These are phyloP conservation scores for Naegleria fowleri DNA, from an alignment of 208 protist species.

Conservation along the genomic window DNA sequence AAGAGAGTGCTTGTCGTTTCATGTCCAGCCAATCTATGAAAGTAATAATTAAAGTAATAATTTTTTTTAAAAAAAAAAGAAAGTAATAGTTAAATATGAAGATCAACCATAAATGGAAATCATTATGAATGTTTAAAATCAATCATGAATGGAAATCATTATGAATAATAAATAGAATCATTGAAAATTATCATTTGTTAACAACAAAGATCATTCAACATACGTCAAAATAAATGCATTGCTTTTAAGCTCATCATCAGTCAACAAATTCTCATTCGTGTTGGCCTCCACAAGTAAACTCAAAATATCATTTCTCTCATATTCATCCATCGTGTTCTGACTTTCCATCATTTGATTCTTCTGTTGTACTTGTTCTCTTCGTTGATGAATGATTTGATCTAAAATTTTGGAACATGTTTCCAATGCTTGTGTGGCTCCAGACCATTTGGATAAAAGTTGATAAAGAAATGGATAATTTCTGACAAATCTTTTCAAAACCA, in stretches of 20 bases:
- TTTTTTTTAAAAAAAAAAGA: too few species aligned
- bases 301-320: neutral
- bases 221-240: neutral
- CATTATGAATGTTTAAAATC: too few species aligned
- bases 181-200: too few species aligned
- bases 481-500: neutral
- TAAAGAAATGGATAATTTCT: neutral
- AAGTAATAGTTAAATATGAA: too few species aligned
- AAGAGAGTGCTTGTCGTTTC: neutral
- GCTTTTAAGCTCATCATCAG: neutral
- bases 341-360: neutral
- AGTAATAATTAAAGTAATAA: too few species aligned
- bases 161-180: too few species aligned
- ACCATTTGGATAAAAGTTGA: neutral
- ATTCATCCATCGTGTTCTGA: too few species aligned
- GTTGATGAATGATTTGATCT: neutral
- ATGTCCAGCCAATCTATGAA: neutral
- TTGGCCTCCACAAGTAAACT: neutral
- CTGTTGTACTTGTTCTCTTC: neutral
- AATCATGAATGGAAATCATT: too few species aligned
- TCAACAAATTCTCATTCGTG: neutral
- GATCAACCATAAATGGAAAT: too few species aligned
- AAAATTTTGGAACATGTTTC: neutral
- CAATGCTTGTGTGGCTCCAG: neutral
- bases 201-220: too few species aligned